A percentile compares a stretch with the other conserved stretches of the same genome.
phyloP scores from a whole-genome alignment of 306 rosid genomes.

The Echinosophora koreensis region DNA sequence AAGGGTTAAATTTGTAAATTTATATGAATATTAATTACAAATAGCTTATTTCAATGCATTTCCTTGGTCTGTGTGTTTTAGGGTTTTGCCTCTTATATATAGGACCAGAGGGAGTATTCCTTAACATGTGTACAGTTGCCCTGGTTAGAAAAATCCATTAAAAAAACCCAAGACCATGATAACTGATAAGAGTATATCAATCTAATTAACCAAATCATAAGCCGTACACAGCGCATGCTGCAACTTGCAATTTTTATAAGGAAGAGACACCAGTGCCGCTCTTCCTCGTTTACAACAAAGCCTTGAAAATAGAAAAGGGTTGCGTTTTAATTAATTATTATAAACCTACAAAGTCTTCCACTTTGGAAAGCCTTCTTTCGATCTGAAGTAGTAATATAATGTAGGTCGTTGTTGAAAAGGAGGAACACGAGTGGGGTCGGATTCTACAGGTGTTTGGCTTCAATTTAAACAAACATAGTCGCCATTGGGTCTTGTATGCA shows the following conservation, averaged over 20 bases:
- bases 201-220: neutral
- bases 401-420: conserved; percentile 20
- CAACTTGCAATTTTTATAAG: conserved; percentile 22
- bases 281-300: neutral
- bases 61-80: no score
- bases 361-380: conserved; percentile 17
- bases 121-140: no score
- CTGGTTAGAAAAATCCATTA: no score
- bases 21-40: no score
- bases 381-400: conserved; percentile 25
- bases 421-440: conserved; percentile 37
- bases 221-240: conserved; percentile 33
- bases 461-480: conserved; percentile 36
- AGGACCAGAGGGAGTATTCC: no score
- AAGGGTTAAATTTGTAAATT: no score
- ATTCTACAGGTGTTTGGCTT: conserved; percentile 49
- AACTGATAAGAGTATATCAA: neutral
- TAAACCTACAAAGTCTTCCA: conserved; percentile 18
- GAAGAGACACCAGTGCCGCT: conserved; percentile 41
- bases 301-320: conserved; percentile 31
- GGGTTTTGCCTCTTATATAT: no score
- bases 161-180: no score
- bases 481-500: conserved; percentile 3
- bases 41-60: no score
- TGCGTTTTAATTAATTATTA: neutral